Conservation (phyloP, 164 flowering plant species). For the Kalanchoe fedtschenkoi region DNA sequence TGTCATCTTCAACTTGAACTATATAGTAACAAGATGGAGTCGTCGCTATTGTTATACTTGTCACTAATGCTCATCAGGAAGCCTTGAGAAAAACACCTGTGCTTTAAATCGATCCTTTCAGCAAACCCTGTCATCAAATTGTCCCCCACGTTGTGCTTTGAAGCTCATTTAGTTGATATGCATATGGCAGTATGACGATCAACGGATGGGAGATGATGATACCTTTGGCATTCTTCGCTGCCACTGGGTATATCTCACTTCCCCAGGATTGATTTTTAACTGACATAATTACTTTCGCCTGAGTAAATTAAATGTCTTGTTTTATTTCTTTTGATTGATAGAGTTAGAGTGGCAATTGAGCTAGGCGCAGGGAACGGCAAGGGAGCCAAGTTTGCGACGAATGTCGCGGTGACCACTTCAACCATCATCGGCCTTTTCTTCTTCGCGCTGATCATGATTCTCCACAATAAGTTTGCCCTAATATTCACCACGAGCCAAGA, state of each 20-base stretch:
- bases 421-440: constrained; percentile 39
- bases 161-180: background rate
- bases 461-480: constrained; percentile 27
- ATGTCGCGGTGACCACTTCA: constrained; percentile 35
- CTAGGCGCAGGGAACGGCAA: constrained; percentile 62
- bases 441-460: constrained; percentile 33
- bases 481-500: constrained; percentile 38
- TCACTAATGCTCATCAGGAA: too few relatives aligned
- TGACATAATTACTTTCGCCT: too few relatives aligned
- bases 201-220: constrained; percentile 75
- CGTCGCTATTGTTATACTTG: too few relatives aligned
- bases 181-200: constrained; percentile 41
- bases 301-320: too few relatives aligned
- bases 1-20: background rate
- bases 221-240: constrained; percentile 58
- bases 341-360: constrained; percentile 65
- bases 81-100: too few relatives aligned
- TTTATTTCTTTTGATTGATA: constrained; percentile 15
- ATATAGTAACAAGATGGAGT: too few relatives aligned
- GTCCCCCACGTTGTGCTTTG: too few relatives aligned
- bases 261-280: background rate
- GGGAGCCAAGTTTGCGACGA: constrained; percentile 53
- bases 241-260: constrained; percentile 34
- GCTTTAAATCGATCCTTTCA: too few relatives aligned
- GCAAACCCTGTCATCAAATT: too few relatives aligned